Percentiles rank a stretch among this genome's conserved stretches.
These are phyloP conservation scores for Saturnispora dispora DNA, from an alignment of 805 yeast genomes.

Conservation along the genomic window DNA sequence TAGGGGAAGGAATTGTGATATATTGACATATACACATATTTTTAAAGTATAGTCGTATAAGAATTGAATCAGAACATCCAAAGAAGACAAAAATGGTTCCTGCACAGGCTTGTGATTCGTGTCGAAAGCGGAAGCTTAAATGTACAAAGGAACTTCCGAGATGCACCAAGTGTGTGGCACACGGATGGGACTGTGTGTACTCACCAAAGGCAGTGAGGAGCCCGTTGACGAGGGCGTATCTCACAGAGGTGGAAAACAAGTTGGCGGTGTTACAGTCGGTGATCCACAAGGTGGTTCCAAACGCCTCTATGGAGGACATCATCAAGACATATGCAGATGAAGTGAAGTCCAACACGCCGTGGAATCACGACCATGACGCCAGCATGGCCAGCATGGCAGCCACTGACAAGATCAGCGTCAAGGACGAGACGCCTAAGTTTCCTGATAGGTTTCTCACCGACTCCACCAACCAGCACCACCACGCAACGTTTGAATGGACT, in stretches of 20 bases:
- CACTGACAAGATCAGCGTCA: neutral
- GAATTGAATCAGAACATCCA: neutral
- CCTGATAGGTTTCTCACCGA: constrained; percentile 13
- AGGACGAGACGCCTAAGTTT: constrained; percentile 10
- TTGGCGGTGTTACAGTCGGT: constrained; percentile 39
- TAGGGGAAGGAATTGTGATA: neutral
- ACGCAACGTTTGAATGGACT: constrained; percentile 13
- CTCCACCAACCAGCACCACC: constrained; percentile 5
- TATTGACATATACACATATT: neutral
- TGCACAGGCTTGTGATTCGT: constrained; percentile 72
- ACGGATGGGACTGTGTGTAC: constrained; percentile 66
- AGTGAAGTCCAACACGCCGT: neutral
- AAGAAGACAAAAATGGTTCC: neutral
- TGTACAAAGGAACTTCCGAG: constrained; percentile 74
- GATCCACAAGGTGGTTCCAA: constrained; percentile 35
- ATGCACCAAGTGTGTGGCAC: constrained; percentile 65
- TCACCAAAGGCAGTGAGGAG: constrained; percentile 72
- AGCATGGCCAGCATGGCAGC: neutral
- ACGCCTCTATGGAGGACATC: constrained; percentile 35
- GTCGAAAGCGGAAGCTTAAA: constrained; percentile 68
- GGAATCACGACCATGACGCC: neutral
- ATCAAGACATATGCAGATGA: constrained; percentile 11
- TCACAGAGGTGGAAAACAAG: constrained; percentile 64
- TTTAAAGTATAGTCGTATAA: neutral
- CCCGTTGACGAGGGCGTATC: constrained; percentile 72